Base-by-base conservation (phyloP, 2,329 filamentous ascomycete species). In the Shiraia bambusicola region DNA sequence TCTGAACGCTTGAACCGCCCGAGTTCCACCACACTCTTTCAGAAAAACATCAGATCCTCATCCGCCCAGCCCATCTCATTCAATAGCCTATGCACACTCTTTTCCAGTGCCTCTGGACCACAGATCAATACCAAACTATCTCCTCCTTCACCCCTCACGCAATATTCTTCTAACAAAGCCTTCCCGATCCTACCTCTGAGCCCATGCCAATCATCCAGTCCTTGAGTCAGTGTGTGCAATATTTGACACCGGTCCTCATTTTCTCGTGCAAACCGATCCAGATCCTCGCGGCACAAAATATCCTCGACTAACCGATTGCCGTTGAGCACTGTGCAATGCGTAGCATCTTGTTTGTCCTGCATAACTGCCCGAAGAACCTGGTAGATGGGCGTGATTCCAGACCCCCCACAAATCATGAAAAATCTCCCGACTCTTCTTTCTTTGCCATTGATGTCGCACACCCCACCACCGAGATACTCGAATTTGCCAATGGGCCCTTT, bases 331-430 rank as follows among this genome's bases (percentile, higher is more conserved):
- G 86, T 70, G 59, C 88, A 95, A 2, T 66, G 71, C 0, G 87
- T 93, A 7, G 66, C 52, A 58, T 92, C 87, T 0, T 73, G 63
- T 1, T 63, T 54, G 49, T 92, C 81, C 32, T 78, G 74, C 65
- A 90, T 78, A 0, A 94, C 80, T 0, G 87, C 85, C 6, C 87
- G 76, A 37, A 94, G 73, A 3, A 95, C 87, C 60, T 93, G 87
- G 63, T 84, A 93, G 50, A 95, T 87, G 0, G 91, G 91, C n/a
- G 91, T 95, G 59, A 96, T 86, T 1, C 91, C 91, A n/a, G 82
- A 88, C 5, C 91, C 91, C 11, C 80, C 91, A 56, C 88, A 93
- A 24, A 95, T 83, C 89, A 95, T 95, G 61, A 87, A 75, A 66
- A 95, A 88, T 10, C 77, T 78, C 37, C 77, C 79, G 1, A 94